Evolutionary conservation across 148 eudicot species (phyloP).

Genomic region (Camellia lanceoleosa): DNA sequence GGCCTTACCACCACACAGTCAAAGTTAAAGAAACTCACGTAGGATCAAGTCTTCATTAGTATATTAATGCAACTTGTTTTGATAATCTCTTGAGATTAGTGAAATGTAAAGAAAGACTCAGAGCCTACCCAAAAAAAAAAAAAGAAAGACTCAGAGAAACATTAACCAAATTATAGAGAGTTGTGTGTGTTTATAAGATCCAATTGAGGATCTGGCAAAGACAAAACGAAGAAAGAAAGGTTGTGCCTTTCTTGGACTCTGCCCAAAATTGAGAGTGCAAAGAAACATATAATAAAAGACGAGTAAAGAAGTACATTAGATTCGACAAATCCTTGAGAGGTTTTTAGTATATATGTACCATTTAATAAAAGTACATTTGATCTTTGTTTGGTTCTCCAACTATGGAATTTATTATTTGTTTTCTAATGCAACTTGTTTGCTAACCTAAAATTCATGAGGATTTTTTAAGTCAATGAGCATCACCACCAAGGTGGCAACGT

Average conservation of each 20-base stretch:
- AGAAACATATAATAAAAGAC: conserved; percentile 31
- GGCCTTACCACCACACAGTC: too few species aligned
- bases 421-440: conserved; percentile 15
- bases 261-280: conserved; percentile 11
- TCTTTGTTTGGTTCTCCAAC: conserved; percentile 19
- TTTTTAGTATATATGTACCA: background rate
- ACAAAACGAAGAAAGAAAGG: too few species aligned
- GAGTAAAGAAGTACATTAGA: conserved; percentile 32
- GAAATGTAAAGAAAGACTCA: too few species aligned
- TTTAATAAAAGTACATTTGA: background rate
- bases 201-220: background rate
- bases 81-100: background rate
- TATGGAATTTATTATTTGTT: conserved; percentile 20
- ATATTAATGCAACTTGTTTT: background rate
- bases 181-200: conserved; percentile 25
- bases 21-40: too few species aligned
- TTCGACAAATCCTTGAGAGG: conserved; percentile 37
- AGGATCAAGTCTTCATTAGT: too few species aligned
- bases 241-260: too few species aligned
- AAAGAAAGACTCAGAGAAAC: conserved; percentile 9
- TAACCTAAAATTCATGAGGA: background rate
- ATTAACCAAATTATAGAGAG: conserved; percentile 3
- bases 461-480: conserved; percentile 47
- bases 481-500: conserved; percentile 34
- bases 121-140: too few species aligned